Evolutionary conservation across 2,329 filamentous ascomycete genomes (phyloP).

Genomic region (Trichophyton verrucosum): DNA sequence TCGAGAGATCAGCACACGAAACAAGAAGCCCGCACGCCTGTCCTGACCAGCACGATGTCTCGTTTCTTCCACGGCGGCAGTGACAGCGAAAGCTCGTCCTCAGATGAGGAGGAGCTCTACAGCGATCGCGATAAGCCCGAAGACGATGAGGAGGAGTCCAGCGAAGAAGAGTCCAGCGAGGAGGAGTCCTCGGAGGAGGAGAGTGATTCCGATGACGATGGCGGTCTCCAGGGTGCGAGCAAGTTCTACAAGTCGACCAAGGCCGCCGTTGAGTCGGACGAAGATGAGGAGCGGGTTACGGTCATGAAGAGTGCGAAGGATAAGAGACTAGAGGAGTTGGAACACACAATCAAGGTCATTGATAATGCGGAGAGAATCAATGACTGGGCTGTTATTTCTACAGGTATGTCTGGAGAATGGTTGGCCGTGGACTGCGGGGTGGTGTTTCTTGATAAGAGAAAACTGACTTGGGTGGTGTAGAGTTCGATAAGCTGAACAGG

Average conservation of each 20-base stretch:
- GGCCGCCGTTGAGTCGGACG: slow-evolving; percentile 61
- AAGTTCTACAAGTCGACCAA: slow-evolving; percentile 58
- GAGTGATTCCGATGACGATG: slow-evolving; percentile 39
- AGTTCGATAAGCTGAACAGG: slow-evolving; percentile 89
- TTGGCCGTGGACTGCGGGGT: not conserved
- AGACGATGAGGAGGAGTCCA: slow-evolving; percentile 42
- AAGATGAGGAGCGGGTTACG: slow-evolving; percentile 72
- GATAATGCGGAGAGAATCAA: slow-evolving; percentile 97
- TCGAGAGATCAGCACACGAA: not conserved
- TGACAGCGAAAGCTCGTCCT: slow-evolving; percentile 86
- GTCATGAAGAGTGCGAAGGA: slow-evolving; percentile 96
- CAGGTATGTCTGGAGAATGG: slow-evolving; percentile 49
- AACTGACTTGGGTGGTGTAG: slow-evolving; percentile 35
- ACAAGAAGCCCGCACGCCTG: too few species aligned
- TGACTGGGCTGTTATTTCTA: slow-evolving; percentile 88
- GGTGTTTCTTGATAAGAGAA: not conserved
- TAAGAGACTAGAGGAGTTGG: slow-evolving; percentile 89
- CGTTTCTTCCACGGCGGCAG: slow-evolving; percentile 97
- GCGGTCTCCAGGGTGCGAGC: slow-evolving; percentile 57
- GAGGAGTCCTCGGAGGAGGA: slow-evolving; percentile 48
- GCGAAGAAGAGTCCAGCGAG: slow-evolving; percentile 41
- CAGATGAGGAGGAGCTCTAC: slow-evolving; percentile 92
- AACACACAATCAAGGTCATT: slow-evolving; percentile 76
- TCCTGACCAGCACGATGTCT: slow-evolving; percentile 51
- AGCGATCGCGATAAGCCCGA: slow-evolving; percentile 55